Base-by-base conservation (phyloP, 345 rosid genomes). In the Ailanthus altissimus region DNA sequence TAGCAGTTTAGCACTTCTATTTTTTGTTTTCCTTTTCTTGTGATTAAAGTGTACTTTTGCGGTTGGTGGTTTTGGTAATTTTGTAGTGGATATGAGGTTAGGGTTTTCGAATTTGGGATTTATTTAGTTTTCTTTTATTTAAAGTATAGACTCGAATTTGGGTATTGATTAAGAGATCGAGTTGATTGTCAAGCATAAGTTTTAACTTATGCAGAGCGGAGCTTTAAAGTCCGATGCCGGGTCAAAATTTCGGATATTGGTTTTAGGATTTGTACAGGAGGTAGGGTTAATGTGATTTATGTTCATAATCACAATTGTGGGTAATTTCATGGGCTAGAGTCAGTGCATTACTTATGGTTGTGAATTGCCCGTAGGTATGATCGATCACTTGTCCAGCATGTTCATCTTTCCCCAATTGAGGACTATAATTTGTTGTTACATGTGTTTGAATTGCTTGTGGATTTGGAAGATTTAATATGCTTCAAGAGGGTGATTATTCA, bases 51-150 rank as follows among this genome's bases (percentile, higher is more conserved):
- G 23, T 53, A 0, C 5, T 60, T 54, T 45, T 28, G 16, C 49
- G 47, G 14, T 60, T 72, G 80, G 60, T n/a, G 28, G 3, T n/a
- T 54, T 72, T 8, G 75, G 72, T n/a, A 7, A 32, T 42, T 45
- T 68, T 69, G 2, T 8, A 47, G 6, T 23, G 4, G 12, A 7
- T 7, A 3, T 62, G 57, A 6, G 46, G 28, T 61, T 74, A 50
- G 26, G 57, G 67, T 46, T 61, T 45, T 51, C 25, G 36, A 11
- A 3, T 63, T 63, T 32, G 69, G 70, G n/a, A 50, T 36, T 75
- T 25, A 8, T 61, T 47, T 45, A 20, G n/a, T n/a, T n/a, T 2
- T 16, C 7, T 21, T 2, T 28, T 9, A 46, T 42, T 16, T 10
- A 6, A 46, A 43, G 20, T 16, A 5, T 42, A 7, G 25, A 21